Percentiles rank a stretch among this genome's conserved stretches.
Conservation (phyloP, 148 eudicot species). For the Cornus controversa region DNA sequence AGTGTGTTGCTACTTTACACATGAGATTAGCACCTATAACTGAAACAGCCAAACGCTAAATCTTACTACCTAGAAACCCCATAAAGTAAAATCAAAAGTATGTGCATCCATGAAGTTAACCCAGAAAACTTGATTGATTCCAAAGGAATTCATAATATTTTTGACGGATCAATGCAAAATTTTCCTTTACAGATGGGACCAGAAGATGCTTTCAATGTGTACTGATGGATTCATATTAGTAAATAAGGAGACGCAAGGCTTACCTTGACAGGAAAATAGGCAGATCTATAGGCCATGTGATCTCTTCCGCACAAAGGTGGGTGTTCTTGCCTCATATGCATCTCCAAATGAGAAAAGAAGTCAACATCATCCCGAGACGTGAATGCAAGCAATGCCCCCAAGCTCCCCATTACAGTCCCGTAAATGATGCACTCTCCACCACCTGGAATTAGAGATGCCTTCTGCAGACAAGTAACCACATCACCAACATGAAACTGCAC, state of each 20-base stretch:
- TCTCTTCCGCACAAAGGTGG: constrained; percentile 99
- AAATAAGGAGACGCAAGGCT: constrained; percentile 1
- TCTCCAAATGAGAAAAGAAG: constrained; percentile 97
- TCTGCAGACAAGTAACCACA: constrained; percentile 85
- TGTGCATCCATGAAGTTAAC: background rate
- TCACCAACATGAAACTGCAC: constrained; percentile 98
- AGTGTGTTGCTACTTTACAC: background rate
- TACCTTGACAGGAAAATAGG: constrained; percentile 97
- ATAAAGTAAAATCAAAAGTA: background rate
- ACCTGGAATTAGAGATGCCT: constrained; percentile 89
- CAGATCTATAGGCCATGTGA: constrained; percentile 97
- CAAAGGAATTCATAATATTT: background rate
- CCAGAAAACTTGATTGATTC: background rate
- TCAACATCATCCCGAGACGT: constrained; percentile 94
- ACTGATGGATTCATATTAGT: background rate
- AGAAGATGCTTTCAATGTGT: no score
- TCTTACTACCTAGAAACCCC: background rate
- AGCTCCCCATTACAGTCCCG: constrained; percentile 98
- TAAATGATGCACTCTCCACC: constrained; percentile 92
- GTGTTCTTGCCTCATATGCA: constrained; percentile 97
- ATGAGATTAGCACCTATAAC: background rate
- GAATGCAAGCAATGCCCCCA: constrained; percentile 94
- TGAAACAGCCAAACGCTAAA: background rate
- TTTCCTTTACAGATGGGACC: background rate
- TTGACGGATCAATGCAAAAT: background rate